Conservation (phyloP, 495 filamentous ascomycete species). For the Penicillium soppii region DNA sequence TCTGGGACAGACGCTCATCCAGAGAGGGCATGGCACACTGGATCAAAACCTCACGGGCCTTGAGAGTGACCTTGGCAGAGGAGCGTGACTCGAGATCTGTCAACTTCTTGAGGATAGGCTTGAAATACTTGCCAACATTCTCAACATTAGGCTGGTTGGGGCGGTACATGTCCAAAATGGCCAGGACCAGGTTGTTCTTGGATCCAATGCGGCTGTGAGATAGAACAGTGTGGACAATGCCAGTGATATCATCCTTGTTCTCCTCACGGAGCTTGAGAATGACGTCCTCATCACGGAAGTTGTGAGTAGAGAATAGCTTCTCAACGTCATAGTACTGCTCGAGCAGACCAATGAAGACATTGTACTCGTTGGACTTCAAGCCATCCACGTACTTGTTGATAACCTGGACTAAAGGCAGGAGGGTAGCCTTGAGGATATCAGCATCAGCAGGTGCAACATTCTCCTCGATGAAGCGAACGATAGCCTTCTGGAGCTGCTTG, state of each 20-base stretch:
- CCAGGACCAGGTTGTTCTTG: conserved; percentile 92
- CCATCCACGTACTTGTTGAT: conserved; percentile 84
- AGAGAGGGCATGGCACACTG: conserved; percentile 95
- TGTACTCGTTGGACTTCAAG: conserved; percentile 86
- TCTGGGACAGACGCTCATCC: conserved; percentile 90
- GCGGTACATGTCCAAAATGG: conserved; percentile 89
- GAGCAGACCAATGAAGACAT: conserved; percentile 73
- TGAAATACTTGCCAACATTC: conserved; percentile 86
- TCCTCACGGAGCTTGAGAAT: conserved; percentile 92
- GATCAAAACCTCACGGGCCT: conserved; percentile 94
- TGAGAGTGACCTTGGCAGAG: conserved; percentile 93
- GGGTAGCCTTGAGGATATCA: conserved; percentile 67
- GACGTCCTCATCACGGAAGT: conserved; percentile 88
- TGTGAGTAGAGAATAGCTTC: conserved; percentile 79
- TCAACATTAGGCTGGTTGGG: conserved; percentile 89
- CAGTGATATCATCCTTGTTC: conserved; percentile 85
- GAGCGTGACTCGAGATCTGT: conserved; percentile 88
- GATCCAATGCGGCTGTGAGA: conserved; percentile 89
- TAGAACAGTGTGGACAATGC: conserved; percentile 82
- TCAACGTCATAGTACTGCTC: conserved; percentile 81
- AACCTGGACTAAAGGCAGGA: conserved; percentile 76
- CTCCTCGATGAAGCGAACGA: conserved; percentile 86
- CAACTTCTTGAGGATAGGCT: conserved; percentile 76
- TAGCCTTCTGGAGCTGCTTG: conserved; percentile 79
- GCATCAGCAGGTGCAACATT: conserved; percentile 68